A percentile compares a stretch with the other conserved stretches of the same genome.
These are phyloP conservation scores for Cymbopogon flexuosus DNA, from an alignment of 202 grass and related monocot species.

Conservation along the genomic window DNA sequence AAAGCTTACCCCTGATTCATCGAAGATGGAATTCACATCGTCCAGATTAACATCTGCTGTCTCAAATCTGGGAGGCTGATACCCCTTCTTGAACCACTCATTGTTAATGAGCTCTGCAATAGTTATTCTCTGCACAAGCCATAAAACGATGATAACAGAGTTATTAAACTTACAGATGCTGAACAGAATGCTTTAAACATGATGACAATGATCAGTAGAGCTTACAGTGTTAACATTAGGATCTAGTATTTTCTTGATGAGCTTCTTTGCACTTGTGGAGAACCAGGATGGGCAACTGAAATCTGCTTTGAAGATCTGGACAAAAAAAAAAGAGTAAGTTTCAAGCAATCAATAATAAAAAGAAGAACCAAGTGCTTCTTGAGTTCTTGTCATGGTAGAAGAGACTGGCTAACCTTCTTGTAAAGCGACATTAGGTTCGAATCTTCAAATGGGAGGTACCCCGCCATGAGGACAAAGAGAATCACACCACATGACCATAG, in stretches of 20 bases:
- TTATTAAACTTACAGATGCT: constrained; percentile 12
- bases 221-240: constrained; percentile 75
- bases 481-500: constrained; percentile 99
- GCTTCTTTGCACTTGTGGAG: constrained; percentile 89
- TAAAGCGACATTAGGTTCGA: constrained; percentile 83
- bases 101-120: constrained; percentile 70
- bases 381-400: background rate
- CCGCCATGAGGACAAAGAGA: constrained; percentile 95
- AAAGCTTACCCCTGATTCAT: constrained; percentile 56
- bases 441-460: constrained; percentile 92
- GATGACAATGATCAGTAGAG: constrained; percentile 1
- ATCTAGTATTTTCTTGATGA: constrained; percentile 92
- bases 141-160: background rate
- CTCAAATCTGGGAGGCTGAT: constrained; percentile 72
- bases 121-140: constrained; percentile 72
- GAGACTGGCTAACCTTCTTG: constrained; percentile 61
- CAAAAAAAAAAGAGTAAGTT: constrained; percentile 4
- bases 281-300: constrained; percentile 93
- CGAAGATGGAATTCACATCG: constrained; percentile 77
- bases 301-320: constrained; percentile 88
- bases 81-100: constrained; percentile 98
- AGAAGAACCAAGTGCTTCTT: background rate
- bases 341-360: constrained; percentile 5
- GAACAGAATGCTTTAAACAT: background rate
- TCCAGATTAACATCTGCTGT: constrained; percentile 68